Evolutionary conservation across 2,329 filamentous ascomycete species (phyloP).

Genomic region (Arthrinium phaeospermum): DNA sequence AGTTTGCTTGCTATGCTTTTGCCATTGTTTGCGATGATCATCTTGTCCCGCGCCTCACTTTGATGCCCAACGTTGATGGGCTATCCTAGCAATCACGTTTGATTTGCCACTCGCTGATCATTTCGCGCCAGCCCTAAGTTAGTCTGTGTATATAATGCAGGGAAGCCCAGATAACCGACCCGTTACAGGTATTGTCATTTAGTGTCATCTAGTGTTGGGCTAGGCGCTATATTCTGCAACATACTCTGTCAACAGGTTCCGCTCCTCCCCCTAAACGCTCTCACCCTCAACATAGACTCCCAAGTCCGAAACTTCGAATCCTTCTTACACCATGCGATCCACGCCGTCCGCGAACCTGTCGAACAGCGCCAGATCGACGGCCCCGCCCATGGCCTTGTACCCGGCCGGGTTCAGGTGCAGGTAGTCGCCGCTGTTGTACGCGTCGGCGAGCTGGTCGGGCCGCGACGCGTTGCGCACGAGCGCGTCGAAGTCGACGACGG

Average conservation of each 20-base stretch:
- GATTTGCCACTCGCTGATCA: not conserved
- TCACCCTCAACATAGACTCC: not conserved
- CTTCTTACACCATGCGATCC: conserved; percentile 21
- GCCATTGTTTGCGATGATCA: not conserved
- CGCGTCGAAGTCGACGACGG: conserved; percentile 66
- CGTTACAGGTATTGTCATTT: not conserved
- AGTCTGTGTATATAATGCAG: conserved; percentile 1
- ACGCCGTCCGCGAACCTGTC: conserved; percentile 39
- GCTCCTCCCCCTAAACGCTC: not conserved
- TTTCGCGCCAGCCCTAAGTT: not conserved
- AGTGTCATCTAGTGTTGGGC: not conserved
- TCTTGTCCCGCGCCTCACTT: not conserved
- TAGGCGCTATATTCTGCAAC: not conserved
- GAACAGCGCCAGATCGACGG: conserved; percentile 60
- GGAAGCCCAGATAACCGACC: not conserved
- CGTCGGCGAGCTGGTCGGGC: conserved; percentile 43
- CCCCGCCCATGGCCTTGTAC: conserved; percentile 60
- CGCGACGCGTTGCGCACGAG: conserved; percentile 53
- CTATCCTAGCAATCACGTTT: not conserved
- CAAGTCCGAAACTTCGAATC: not conserved
- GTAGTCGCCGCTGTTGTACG: conserved; percentile 64
- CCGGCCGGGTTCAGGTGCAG: conserved; percentile 63
- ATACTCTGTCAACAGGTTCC: not conserved
- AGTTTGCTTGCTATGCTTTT: not conserved
- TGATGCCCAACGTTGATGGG: conserved; percentile 4